Base-by-base conservation (phyloP, 2,329 filamentous ascomycete species). In the Colletotrichum chlorophyti region DNA sequence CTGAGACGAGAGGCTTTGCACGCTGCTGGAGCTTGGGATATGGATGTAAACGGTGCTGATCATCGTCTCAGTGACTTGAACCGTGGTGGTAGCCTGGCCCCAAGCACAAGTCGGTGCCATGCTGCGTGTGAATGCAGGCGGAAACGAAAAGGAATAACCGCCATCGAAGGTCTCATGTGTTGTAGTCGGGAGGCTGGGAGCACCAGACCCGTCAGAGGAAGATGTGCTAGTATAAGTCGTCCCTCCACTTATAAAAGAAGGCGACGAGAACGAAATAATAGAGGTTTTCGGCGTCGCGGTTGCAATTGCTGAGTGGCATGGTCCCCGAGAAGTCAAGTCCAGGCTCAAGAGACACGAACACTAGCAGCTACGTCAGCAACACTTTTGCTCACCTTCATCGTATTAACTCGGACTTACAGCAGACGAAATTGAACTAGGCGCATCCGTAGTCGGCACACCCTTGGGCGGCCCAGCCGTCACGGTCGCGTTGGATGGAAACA, bases 261-360 rank as follows among this genome's bases (percentile, higher is more conserved):
- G 24, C 19, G 4, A n/a, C 21, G 2, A 17, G n/a, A n/a, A n/a
- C n/a, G n/a, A n/a, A n/a, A n/a, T n/a, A n/a, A n/a, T n/a, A n/a
- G n/a, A n/a, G n/a, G n/a, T n/a, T n/a, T n/a, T 23, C 7, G 9
- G 17, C 3, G 19, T 37, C 7, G 9, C 7, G 3, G 15, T 40
- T 3, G 24, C 15, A 19, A 15, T 46, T 9, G 40, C 14, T 1
- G 48, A 53, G 11, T 32, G 37, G 11, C 51, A 59, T 8, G 50
- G 31, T 4, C 35, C 5, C 2, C 3, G 17, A 6, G 37, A 14
- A 4, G 35, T 37, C 5, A 24, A 35, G 12, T 32, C 15, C 19
- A 34, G 23, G 7, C 38, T 31, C 4, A 62, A 15, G 2, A 62
- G 50, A 48, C 60, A 62, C 5, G 55, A 55, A 38, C 60, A 62